These are phyloP conservation scores for Globisporangium perplexum DNA, from an alignment of 352 stramenopile species.

Conservation along the genomic window DNA sequence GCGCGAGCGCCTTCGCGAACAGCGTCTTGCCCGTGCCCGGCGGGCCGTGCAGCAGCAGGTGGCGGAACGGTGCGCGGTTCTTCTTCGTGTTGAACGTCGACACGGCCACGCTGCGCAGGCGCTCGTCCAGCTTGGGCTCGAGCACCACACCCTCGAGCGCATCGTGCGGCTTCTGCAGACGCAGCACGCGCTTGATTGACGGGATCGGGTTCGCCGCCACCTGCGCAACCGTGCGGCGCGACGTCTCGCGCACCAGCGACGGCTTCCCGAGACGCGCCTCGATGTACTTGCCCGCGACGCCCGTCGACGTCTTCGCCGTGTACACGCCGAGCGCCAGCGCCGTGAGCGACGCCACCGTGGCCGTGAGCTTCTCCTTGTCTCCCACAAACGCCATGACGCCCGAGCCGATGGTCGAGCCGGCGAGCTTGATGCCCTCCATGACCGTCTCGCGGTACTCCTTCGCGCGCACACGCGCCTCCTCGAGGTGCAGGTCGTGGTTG, in stretches of 20 bases:
- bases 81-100: constrained; percentile 98
- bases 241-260: constrained; percentile 97
- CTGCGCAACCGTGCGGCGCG: constrained; percentile 77
- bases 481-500: constrained; percentile 98
- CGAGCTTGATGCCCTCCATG: constrained; percentile 94
- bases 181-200: constrained; percentile 87
- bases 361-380: constrained; percentile 94
- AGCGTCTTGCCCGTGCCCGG: constrained; percentile 99
- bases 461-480: constrained; percentile 92
- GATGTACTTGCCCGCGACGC: constrained; percentile 93
- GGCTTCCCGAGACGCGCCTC: constrained; percentile 96
- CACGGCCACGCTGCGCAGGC: constrained; percentile 93
- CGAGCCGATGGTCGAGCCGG: constrained; percentile 90
- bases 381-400: constrained; percentile 92
- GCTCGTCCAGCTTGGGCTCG: constrained; percentile 90
- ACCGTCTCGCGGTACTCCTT: constrained; percentile 92
- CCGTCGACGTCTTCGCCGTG: constrained; percentile 90
- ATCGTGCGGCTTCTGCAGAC: constrained; percentile 87
- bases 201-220: constrained; percentile 82
- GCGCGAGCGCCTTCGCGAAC: constrained; percentile 96
- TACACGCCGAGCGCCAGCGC: constrained; percentile 96
- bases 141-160: constrained; percentile 95
- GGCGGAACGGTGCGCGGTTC: constrained; percentile 97
- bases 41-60: constrained; percentile 97
- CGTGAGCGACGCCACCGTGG: constrained; percentile 92